Evolutionary conservation across 441 rosid genomes (phyloP), one percentile per base, ranked within the genome.

Genomic region (Gossypium davidsonii): DNA sequence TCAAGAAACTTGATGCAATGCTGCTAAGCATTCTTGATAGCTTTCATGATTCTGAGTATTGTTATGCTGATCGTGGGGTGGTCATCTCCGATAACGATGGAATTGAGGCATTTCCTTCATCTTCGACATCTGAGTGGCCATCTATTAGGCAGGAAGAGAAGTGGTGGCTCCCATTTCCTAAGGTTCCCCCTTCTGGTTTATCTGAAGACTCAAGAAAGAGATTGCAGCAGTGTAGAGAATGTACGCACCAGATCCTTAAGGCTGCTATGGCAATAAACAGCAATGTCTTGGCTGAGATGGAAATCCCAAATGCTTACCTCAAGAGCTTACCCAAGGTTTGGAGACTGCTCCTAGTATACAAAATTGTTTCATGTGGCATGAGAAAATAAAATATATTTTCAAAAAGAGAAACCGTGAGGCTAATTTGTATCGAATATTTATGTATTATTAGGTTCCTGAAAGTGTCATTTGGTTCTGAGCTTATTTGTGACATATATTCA

Each of bases 141-240:
- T 90, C 92, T 0, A 77, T 86, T 81, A 87, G 97, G 81, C 97
- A 88, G 84, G 96, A 92, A 78, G 99, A 94, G 61, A 94, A 94
- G 76, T 92, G 96, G 99, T 94, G 99, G 99, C 80, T 92, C 67
- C 99, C 99, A 2, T 94, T 93, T 76, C 99, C 98, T 0, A 94
- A 90, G 83, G 87, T 94, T 39, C 94, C 92, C 0, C 72, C 85
- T 46, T 80, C 82, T 63, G 96, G 99, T 51, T 79, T 94, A 79
- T 92, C 93, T 0, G 86, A 88, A 18, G 97, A 88, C 60, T 76
- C 87, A 1, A 88, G 96, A 78, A 92, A 94, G 85, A 86, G 83
- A 44, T 69, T 94, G 79, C 96, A 87, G 84, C 97, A 90, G 71
- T 91, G 90, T 60, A 83, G 93, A 76, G 98, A 94, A 79, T 92